Percentiles rank a stretch among this genome's conserved stretches.
phyloP scores from a whole-genome alignment of 1,284 basidiomycete genomes.

The Leccinum fuscescens region DNA sequence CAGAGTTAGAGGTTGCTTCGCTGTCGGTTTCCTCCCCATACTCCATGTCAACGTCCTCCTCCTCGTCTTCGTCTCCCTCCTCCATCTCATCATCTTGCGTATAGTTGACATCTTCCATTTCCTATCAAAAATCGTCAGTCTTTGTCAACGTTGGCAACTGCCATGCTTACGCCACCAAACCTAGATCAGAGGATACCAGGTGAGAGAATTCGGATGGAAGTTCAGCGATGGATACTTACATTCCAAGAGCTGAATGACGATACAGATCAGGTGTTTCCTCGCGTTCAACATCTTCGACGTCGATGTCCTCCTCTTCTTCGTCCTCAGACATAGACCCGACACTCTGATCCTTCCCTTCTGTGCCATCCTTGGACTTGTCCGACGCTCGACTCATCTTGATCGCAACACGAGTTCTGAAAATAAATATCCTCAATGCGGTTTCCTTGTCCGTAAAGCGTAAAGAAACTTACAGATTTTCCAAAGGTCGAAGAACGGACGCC shows the following conservation, averaged over 20 bases:
- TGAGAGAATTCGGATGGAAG: not conserved
- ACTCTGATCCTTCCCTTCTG: constrained; percentile 52
- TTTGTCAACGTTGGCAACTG: not conserved
- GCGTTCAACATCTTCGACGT: constrained; percentile 43
- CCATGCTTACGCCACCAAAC: constrained; percentile 73
- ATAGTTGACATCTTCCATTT: constrained; percentile 77
- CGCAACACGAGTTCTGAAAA: constrained; percentile 82
- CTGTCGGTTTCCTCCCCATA: constrained; percentile 79
- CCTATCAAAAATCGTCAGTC: constrained; percentile 42
- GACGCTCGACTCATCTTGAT: constrained; percentile 93
- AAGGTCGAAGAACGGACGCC: constrained; percentile 81
- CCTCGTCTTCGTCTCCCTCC: constrained; percentile 76
- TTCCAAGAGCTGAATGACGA: constrained; percentile 94
- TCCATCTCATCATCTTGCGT: constrained; percentile 76
- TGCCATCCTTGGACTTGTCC: constrained; percentile 64
- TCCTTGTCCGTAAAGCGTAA: not conserved
- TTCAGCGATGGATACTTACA: constrained; percentile 53
- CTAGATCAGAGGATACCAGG: constrained; percentile 32
- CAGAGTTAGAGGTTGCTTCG: constrained; percentile 71
- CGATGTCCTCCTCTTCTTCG: constrained; percentile 60
- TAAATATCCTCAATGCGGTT: constrained; percentile 6
- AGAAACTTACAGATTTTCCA: constrained; percentile 80
- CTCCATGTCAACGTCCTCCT: constrained; percentile 86
- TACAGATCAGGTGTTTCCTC: constrained; percentile 94
- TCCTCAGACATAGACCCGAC: constrained; percentile 62